phyloP scores from a whole-genome alignment of 2,329 filamentous ascomycete genomes.

The Cryphonectria carpinicola region DNA sequence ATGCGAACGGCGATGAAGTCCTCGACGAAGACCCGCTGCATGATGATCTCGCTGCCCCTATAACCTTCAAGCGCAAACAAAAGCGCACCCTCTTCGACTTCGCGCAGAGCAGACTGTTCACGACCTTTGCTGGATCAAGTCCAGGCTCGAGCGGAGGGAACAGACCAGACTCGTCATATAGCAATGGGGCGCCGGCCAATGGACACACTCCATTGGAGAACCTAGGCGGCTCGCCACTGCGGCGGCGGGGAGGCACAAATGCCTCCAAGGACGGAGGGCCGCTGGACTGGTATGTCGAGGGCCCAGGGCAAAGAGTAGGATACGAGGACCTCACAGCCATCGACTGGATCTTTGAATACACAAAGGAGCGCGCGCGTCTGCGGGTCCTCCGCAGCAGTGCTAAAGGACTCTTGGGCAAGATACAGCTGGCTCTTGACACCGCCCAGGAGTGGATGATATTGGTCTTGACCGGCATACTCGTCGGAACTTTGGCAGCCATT shows the following conservation, averaged over 20 bases:
- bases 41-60: conserved; percentile 51
- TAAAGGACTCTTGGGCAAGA: conserved; percentile 72
- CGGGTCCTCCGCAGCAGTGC: conserved; percentile 73
- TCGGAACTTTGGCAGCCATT: conserved; percentile 81
- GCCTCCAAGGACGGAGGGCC: conserved; percentile 52
- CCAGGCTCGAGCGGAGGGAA: conserved; percentile 16
- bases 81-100: conserved; percentile 48
- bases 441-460: conserved; percentile 93
- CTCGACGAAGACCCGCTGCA: conserved; percentile 62
- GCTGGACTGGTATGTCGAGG: conserved; percentile 87
- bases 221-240: conserved; percentile 19
- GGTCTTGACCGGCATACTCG: conserved; percentile 80
- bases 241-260: conserved; percentile 18
- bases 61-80: conserved; percentile 75
- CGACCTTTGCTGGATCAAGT: conserved; percentile 46
- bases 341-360: conserved; percentile 99
- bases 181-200: conserved; percentile 18
- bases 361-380: conserved; percentile 88
- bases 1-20: conserved; percentile 42
- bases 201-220: conserved; percentile 11
- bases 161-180: conserved; percentile 7
- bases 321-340: conserved; percentile 98
- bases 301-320: conserved; percentile 84
- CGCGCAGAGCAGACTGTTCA: conserved; percentile 52
- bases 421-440: conserved; percentile 75